Percentiles rank a stretch among this genome's conserved stretches.
phyloP scores from a whole-genome alignment of 2,329 filamentous ascomycete genomes.

The Phialophora tarda region DNA sequence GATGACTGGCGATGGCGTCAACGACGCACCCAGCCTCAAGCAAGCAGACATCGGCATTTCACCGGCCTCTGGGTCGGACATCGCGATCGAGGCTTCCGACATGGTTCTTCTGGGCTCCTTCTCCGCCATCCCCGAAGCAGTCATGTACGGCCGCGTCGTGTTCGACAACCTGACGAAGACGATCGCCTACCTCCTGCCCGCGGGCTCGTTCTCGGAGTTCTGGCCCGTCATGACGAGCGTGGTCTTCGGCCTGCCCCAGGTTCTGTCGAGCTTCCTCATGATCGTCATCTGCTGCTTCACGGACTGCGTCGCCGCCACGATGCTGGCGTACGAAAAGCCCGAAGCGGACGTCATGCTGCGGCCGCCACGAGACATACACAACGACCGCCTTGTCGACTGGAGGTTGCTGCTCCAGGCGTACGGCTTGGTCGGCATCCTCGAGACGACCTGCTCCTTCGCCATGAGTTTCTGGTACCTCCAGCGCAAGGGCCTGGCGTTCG shows the following conservation, averaged over 20 bases:
- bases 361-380: slow-evolving; percentile 69
- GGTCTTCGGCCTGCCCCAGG: slow-evolving; percentile 73
- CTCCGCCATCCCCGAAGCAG: slow-evolving; percentile 72
- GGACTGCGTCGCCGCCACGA: slow-evolving; percentile 74
- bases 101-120: slow-evolving; percentile 72
- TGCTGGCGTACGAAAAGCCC: slow-evolving; percentile 75
- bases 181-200: slow-evolving; percentile 74
- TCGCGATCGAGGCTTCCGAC: slow-evolving; percentile 67
- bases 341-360: slow-evolving; percentile 76
- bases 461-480: slow-evolving; percentile 71
- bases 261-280: slow-evolving; percentile 75
- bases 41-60: slow-evolving; percentile 66
- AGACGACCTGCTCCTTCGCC: slow-evolving; percentile 65
- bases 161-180: slow-evolving; percentile 82
- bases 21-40: slow-evolving; percentile 61
- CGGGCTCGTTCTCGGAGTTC: slow-evolving; percentile 76
- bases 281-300: slow-evolving; percentile 67
- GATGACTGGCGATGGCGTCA: slow-evolving; percentile 58
- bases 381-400: slow-evolving; percentile 74
- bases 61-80: slow-evolving; percentile 63
- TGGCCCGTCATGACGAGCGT: slow-evolving; percentile 73
- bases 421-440: slow-evolving; percentile 69
- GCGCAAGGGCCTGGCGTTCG: slow-evolving; percentile 68
- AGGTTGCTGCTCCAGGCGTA: slow-evolving; percentile 75
- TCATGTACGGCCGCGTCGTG: slow-evolving; percentile 74